A percentile compares a stretch with the other conserved stretches of the same genome.
phyloP scores from a whole-genome alignment of 176 grass and related monocot genomes.

The Miscanthus lutarioriparius region DNA sequence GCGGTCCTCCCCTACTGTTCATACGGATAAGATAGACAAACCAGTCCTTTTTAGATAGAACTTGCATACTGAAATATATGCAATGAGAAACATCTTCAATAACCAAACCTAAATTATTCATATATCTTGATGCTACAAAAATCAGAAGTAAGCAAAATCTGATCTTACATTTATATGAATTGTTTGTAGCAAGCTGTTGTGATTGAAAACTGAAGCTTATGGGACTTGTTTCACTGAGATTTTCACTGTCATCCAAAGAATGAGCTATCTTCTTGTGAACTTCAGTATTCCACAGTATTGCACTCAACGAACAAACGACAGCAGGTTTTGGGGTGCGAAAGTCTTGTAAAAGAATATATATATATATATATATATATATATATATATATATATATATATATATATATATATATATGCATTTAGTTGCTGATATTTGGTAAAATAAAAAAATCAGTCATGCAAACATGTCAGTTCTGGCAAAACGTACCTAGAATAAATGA shows the following conservation, averaged over 20 bases:
- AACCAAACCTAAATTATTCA: not conserved
- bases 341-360: conserved; percentile 22
- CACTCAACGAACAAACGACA: conserved; percentile 25
- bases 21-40: not conserved
- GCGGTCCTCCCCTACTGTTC: not conserved
- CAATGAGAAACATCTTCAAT: conserved; percentile 18
- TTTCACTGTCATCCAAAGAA: conserved; percentile 19
- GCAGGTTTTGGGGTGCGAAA: conserved; percentile 77
- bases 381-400: no score
- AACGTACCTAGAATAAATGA: conserved; percentile 45
- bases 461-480: not conserved
- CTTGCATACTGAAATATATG: not conserved
- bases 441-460: not conserved
- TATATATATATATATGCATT: conserved; percentile 12
- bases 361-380: no score
- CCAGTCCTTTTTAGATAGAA: not conserved
- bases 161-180: conserved; percentile 39
- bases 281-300: conserved; percentile 14
- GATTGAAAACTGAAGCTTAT: not conserved
- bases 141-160: not conserved
- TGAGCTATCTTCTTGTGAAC: conserved; percentile 26
- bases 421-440: conserved; percentile 6
- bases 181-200: conserved; percentile 20
- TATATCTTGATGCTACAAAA: conserved; percentile 21
- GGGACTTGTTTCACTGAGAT: not conserved